A percentile compares a stretch with the other conserved stretches of the same genome.
Conservation (phyloP, 495 filamentous ascomycete species). For the Mytilinidion resinicola region DNA sequence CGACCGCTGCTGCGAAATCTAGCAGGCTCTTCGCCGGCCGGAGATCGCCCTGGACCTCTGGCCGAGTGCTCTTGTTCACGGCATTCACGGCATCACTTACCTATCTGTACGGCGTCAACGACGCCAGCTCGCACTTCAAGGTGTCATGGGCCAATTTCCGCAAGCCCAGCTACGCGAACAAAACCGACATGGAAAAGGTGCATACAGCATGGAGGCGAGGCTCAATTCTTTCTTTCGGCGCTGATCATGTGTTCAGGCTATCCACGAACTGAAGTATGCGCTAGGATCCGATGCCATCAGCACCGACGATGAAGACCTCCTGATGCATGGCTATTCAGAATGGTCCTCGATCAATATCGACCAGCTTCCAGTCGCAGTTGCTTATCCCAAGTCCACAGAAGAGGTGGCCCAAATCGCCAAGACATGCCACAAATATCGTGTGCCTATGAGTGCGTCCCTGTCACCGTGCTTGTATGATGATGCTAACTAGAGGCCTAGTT, state of each 20-base stretch:
- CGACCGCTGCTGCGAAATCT: conserved; percentile 15
- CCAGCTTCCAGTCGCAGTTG: conserved; percentile 70
- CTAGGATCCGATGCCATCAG: conserved; percentile 69
- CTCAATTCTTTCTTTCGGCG: neutral
- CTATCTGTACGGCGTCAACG: conserved; percentile 32
- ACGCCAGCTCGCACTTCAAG: conserved; percentile 8
- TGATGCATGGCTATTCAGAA: conserved; percentile 77
- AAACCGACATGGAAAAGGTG: conserved; percentile 35
- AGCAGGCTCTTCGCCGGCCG: conserved; percentile 3
- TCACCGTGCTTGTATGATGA: conserved; percentile 3
- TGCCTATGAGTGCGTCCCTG: conserved; percentile 59
- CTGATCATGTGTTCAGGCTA: conserved; percentile 32
- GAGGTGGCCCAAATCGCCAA: conserved; percentile 76
- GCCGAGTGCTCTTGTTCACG: conserved; percentile 31
- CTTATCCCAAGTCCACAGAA: conserved; percentile 68
- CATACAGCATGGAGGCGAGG: neutral
- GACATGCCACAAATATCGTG: conserved; percentile 71
- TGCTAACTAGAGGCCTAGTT: conserved; percentile 33
- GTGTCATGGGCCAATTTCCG: conserved; percentile 11
- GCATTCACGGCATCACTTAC: conserved; percentile 33
- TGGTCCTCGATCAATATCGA: conserved; percentile 82
- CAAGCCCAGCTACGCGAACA: conserved; percentile 30
- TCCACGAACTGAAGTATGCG: conserved; percentile 30
- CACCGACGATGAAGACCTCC: conserved; percentile 76
- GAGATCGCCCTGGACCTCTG: conserved; percentile 35